These are phyloP conservation scores for Brettanomyces anomalus DNA, from an alignment of 805 yeast genomes.

Conservation along the genomic window DNA sequence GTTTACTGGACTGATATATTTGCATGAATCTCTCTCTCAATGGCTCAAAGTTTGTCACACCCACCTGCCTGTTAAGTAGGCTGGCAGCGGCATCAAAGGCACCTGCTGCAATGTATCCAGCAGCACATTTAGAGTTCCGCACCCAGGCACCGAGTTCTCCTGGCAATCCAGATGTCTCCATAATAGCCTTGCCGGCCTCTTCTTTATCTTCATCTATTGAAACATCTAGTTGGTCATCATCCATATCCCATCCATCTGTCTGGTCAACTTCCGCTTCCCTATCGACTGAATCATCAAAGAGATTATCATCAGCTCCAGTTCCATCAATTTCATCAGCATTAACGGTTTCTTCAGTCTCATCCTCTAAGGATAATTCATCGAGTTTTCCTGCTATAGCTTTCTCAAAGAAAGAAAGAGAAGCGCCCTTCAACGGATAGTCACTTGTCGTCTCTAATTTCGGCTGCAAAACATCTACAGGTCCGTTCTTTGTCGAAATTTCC, in stretches of 20 bases:
- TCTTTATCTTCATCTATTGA: slow-evolving; percentile 33
- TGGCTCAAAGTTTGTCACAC: slow-evolving; percentile 81
- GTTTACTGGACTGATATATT: slow-evolving; percentile 72
- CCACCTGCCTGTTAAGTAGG: slow-evolving; percentile 80
- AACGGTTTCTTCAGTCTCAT: slow-evolving; percentile 8
- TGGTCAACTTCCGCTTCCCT: slow-evolving; percentile 40
- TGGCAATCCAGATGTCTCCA: slow-evolving; percentile 24
- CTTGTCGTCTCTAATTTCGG: slow-evolving; percentile 36
- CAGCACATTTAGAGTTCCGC: slow-evolving; percentile 81
- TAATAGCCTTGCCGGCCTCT: slow-evolving; percentile 12
- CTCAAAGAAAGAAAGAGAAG: slow-evolving; percentile 75
- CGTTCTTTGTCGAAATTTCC: not conserved
- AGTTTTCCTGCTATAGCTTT: slow-evolving; percentile 72
- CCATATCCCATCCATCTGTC: slow-evolving; percentile 62
- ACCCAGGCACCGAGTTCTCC: slow-evolving; percentile 76
- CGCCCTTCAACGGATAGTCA: slow-evolving; percentile 78
- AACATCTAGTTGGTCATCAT: slow-evolving; percentile 70
- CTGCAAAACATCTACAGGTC: slow-evolving; percentile 27
- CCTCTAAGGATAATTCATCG: slow-evolving; percentile 45
- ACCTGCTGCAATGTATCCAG: slow-evolving; percentile 92
- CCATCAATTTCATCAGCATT: slow-evolving; percentile 11
- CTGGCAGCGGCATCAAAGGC: slow-evolving; percentile 95
- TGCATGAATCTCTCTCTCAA: slow-evolving; percentile 75
- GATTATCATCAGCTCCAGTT: slow-evolving; percentile 13
- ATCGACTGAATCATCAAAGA: slow-evolving; percentile 33